A percentile compares a stretch with the other conserved stretches of the same genome.
Evolutionary conservation across 108 stramenopile genomes (phyloP).

Genomic region (Nitzschia inconspicua): DNA sequence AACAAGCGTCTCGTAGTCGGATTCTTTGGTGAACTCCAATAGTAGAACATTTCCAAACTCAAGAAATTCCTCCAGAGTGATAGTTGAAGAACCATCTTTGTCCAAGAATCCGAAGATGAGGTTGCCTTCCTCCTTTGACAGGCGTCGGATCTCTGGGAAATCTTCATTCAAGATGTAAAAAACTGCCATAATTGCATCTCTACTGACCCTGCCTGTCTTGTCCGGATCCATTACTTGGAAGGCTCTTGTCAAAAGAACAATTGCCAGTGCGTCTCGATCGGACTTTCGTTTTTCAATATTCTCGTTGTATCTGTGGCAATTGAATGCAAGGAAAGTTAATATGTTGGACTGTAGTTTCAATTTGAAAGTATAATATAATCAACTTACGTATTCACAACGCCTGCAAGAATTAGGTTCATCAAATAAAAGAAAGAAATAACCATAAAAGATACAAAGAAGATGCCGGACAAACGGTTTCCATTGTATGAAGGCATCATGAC

Average conservation of each 20-base stretch:
- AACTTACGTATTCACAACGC: constrained; percentile 40
- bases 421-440: constrained; percentile 69
- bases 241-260: constrained; percentile 44
- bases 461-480: constrained; percentile 46
- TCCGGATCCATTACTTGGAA: constrained; percentile 53
- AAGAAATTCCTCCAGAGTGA: constrained; percentile 57
- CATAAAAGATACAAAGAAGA: constrained; percentile 78
- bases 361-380: neutral
- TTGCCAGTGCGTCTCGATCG: constrained; percentile 20
- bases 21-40: constrained; percentile 43
- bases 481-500: constrained; percentile 83
- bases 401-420: constrained; percentile 75
- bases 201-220: constrained; percentile 30
- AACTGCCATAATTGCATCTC: constrained; percentile 61
- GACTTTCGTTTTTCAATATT: constrained; percentile 30
- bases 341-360: neutral
- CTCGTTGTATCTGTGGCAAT: constrained; percentile 43
- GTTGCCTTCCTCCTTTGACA: constrained; percentile 47
- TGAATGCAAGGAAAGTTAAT: neutral
- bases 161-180: constrained; percentile 71
- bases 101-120: constrained; percentile 49
- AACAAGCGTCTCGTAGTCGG: constrained; percentile 48
- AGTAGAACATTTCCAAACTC: constrained; percentile 56
- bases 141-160: constrained; percentile 54
- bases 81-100: constrained; percentile 44